Percentiles rank a stretch among this genome's conserved stretches.
Evolutionary conservation across 805 yeast genomes (phyloP).

Genomic region (Lipomyces kockii): DNA sequence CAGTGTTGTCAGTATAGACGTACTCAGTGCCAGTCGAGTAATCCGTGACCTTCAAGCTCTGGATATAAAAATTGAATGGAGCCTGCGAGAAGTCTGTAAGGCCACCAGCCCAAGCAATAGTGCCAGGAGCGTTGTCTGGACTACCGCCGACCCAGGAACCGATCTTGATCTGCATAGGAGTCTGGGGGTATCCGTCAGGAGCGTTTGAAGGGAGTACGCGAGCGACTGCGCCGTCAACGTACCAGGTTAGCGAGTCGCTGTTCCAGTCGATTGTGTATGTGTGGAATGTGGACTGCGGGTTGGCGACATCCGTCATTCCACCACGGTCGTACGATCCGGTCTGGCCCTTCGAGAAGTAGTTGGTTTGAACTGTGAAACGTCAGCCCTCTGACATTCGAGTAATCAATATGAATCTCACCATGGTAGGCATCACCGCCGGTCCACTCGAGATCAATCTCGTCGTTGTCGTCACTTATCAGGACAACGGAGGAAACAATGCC

Average conservation of each 20-base stretch:
- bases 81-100: conserved; percentile 63
- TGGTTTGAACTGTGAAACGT: conserved; percentile 35
- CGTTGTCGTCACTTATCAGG: conserved; percentile 81
- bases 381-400: neutral
- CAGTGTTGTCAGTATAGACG: conserved; percentile 49
- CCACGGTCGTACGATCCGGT: conserved; percentile 82
- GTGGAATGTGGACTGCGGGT: conserved; percentile 65
- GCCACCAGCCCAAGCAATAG: conserved; percentile 81
- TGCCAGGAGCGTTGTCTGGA: conserved; percentile 57
- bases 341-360: conserved; percentile 78
- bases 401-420: conserved; percentile 52
- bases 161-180: conserved; percentile 78
- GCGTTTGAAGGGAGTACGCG: conserved; percentile 60
- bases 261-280: conserved; percentile 89
- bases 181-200: conserved; percentile 75
- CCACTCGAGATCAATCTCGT: conserved; percentile 90
- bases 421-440: conserved; percentile 77
- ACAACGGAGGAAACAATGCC: conserved; percentile 84
- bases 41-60: conserved; percentile 61
- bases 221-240: conserved; percentile 68
- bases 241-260: conserved; percentile 66
- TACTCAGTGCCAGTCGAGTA: conserved; percentile 56
- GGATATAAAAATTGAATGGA: conserved; percentile 65
- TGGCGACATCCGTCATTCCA: conserved; percentile 61
- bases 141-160: conserved; percentile 61